These are phyloP conservation scores for Phytophthora sansomeana DNA, from an alignment of 352 stramenopile genomes.

Conservation along the genomic window DNA sequence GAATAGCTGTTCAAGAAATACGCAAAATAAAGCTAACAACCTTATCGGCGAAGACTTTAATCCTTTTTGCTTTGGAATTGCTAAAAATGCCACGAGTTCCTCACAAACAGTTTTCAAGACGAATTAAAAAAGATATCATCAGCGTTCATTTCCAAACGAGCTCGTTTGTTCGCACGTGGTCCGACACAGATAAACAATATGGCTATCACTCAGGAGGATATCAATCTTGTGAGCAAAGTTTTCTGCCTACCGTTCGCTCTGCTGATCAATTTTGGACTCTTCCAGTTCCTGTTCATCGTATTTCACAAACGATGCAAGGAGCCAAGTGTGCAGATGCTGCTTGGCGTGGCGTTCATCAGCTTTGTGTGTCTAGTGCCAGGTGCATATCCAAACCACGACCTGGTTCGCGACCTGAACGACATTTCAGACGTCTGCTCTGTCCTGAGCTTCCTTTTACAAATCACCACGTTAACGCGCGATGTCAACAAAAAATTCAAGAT, in stretches of 20 bases:
- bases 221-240: slow-evolving; percentile 8
- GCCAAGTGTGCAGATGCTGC: not conserved
- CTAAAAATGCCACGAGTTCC: too few species aligned
- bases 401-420: slow-evolving; percentile 18
- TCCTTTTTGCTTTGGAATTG: too few species aligned
- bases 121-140: too few species aligned
- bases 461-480: slow-evolving; percentile 3
- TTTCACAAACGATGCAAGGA: slow-evolving; percentile 15
- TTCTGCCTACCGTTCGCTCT: slow-evolving; percentile 27
- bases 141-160: not conserved
- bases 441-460: slow-evolving; percentile 26
- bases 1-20: not conserved
- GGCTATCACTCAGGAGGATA: too few species aligned
- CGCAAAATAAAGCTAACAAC: not conserved
- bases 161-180: not conserved
- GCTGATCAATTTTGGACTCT: slow-evolving; percentile 26
- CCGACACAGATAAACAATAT: too few species aligned
- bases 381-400: slow-evolving; percentile 12
- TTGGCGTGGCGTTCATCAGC: slow-evolving; percentile 5
- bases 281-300: slow-evolving; percentile 24
- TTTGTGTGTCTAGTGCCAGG: slow-evolving; percentile 24
- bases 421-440: slow-evolving; percentile 16
- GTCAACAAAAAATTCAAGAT: slow-evolving; percentile 18
- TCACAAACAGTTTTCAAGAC: too few species aligned
- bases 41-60: slow-evolving; percentile 5